phyloP scores from a whole-genome alignment of 2,329 filamentous ascomycete species.

The Beauveria caledonica region DNA sequence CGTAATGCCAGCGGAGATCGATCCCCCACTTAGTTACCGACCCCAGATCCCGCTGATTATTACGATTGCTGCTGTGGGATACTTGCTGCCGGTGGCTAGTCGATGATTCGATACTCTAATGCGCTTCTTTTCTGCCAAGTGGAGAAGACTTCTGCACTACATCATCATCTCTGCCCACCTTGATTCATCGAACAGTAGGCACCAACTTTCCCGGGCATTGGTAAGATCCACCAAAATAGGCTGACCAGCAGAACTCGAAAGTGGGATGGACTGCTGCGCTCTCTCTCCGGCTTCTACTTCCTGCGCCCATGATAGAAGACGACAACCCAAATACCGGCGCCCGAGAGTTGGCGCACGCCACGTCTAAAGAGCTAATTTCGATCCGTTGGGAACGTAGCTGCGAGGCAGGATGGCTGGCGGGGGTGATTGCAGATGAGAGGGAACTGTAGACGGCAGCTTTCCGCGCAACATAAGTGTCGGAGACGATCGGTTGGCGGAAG shows the following conservation, averaged over 20 bases:
- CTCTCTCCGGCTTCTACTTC: too few species aligned
- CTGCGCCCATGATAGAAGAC: too few species aligned
- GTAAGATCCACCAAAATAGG: too few species aligned
- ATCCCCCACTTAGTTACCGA: too few species aligned
- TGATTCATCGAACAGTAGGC: neutral
- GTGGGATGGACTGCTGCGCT: too few species aligned
- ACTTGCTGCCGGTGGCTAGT: too few species aligned
- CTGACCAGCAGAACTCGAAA: too few species aligned
- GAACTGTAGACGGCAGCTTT: slow-evolving; percentile 30
- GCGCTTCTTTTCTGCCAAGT: neutral
- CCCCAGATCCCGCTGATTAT: too few species aligned
- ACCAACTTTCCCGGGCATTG: too few species aligned
- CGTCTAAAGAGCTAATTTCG: neutral
- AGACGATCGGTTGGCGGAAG: neutral
- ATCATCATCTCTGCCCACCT: neutral
- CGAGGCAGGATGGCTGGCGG: neutral
- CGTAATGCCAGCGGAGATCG: too few species aligned
- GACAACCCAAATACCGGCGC: neutral
- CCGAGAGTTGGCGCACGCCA: neutral
- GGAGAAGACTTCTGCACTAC: neutral
- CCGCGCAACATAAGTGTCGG: neutral
- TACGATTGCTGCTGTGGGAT: too few species aligned
- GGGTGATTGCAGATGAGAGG: slow-evolving; percentile 20
- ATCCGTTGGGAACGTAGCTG: neutral
- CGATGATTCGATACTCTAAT: too few species aligned